These are phyloP conservation scores for Saraca asoca DNA, from an alignment of 331 rosid species.

Conservation along the genomic window DNA sequence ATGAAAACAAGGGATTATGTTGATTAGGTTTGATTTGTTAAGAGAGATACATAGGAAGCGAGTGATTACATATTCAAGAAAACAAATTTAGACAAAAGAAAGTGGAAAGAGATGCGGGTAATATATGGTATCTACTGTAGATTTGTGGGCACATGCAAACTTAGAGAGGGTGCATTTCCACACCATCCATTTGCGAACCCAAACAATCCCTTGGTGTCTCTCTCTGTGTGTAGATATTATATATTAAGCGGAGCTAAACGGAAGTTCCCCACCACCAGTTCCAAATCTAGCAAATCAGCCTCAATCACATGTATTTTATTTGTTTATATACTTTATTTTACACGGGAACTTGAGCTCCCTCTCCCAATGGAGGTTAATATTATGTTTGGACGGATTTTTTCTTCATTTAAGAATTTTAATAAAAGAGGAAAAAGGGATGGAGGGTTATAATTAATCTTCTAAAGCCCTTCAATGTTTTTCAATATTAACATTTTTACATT, in stretches of 20 bases:
- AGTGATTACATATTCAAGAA: constrained; percentile 29
- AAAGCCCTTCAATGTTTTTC: no score
- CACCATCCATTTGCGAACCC: constrained; percentile 46
- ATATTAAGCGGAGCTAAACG: constrained; percentile 24
- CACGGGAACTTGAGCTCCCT: no score
- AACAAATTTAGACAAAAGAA: constrained; percentile 53
- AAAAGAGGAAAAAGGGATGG: no score
- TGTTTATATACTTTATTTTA: constrained; percentile 7
- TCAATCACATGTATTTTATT: constrained; percentile 37
- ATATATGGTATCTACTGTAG: constrained; percentile 70
- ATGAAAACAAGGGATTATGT: constrained; percentile 53
- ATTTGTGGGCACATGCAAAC: constrained; percentile 75
- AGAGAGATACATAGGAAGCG: constrained; percentile 38
- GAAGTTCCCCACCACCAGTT: constrained; percentile 35
- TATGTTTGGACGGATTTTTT: no score
- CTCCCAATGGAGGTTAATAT: no score
- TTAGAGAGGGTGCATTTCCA: constrained; percentile 45
- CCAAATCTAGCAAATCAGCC: constrained; percentile 55
- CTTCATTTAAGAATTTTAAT: no score
- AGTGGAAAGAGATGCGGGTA: constrained; percentile 69
- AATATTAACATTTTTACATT: no score
- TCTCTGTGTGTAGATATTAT: constrained; percentile 38
- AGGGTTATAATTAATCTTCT: no score
- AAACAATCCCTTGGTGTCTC: constrained; percentile 41
- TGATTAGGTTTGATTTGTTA: constrained; percentile 45